phyloP scores from a whole-genome alignment of 495 filamentous ascomycete species.

The Penicillium alfredii region DNA sequence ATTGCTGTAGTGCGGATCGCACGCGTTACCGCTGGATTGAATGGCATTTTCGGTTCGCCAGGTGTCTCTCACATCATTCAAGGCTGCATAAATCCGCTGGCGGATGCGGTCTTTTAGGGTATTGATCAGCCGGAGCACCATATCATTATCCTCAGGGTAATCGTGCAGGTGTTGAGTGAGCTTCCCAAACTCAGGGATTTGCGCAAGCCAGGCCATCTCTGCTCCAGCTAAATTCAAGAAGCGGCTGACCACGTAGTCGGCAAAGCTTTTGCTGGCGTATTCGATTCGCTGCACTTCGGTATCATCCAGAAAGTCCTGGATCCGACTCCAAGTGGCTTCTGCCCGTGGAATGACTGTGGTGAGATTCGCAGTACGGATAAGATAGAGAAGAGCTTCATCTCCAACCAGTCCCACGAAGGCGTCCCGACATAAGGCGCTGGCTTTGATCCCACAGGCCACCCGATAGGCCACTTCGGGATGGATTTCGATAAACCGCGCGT shows the following conservation, averaged over 20 bases:
- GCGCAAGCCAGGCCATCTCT: conserved; percentile 40
- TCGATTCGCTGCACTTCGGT: conserved; percentile 43
- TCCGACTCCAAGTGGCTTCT: conserved; percentile 14
- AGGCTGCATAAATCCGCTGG: conserved; percentile 15
- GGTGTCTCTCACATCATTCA: conserved; percentile 6
- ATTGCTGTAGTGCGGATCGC: too few relatives aligned
- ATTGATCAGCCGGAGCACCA: conserved; percentile 12
- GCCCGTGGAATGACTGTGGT: conserved; percentile 15
- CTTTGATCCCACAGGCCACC: conserved; percentile 41
- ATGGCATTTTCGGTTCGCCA: conserved; percentile 5
- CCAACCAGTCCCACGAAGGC: conserved; percentile 45
- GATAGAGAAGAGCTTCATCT: conserved; percentile 37
- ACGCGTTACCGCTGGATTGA: too few relatives aligned
- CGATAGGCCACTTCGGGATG: conserved; percentile 42
- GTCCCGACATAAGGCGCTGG: conserved; percentile 32
- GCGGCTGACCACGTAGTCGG: conserved; percentile 26
- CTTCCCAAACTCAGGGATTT: conserved; percentile 23
- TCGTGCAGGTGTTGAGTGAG: conserved; percentile 9
- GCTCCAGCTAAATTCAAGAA: conserved; percentile 31
- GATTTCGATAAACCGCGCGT: conserved; percentile 41
- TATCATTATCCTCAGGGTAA: conserved; percentile 2
- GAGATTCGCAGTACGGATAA: conserved; percentile 11
- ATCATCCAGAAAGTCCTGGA: conserved; percentile 35
- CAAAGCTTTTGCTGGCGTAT: conserved; percentile 44
- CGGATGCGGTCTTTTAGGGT: conserved; percentile 29